A percentile compares a stretch with the other conserved stretches of the same genome.
These are phyloP conservation scores for Tillandsia leiboldiana DNA, from an alignment of 176 grass and related monocot genomes.

Conservation along the genomic window DNA sequence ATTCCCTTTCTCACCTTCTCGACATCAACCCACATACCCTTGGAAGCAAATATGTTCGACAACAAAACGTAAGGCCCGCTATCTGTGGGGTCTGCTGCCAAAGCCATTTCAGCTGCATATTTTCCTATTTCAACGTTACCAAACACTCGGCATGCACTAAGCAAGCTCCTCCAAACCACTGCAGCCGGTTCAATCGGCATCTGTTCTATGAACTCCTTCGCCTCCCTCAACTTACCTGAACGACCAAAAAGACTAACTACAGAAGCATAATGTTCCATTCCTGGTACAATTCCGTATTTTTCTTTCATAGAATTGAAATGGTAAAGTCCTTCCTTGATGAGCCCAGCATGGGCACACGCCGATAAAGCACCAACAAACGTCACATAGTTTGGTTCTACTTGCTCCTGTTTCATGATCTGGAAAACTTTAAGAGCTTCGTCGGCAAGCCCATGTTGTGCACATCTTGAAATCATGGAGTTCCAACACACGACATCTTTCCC, in stretches of 20 bases:
- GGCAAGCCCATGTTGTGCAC: conserved; percentile 53
- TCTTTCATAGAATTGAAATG: conserved; percentile 58
- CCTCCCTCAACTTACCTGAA: conserved; percentile 49
- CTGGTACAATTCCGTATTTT: conserved; percentile 46
- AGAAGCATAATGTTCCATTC: conserved; percentile 67
- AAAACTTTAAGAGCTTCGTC: conserved; percentile 60
- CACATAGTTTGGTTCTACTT: conserved; percentile 61
- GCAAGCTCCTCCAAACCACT: conserved; percentile 63
- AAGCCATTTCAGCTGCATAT: conserved; percentile 51
- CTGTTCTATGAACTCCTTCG: conserved; percentile 51
- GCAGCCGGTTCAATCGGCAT: conserved; percentile 57
- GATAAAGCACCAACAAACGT: conserved; percentile 67
- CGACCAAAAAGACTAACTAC: conserved; percentile 64
- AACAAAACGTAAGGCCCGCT: conserved; percentile 53
- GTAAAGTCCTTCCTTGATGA: conserved; percentile 46
- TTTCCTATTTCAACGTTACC: conserved; percentile 59
- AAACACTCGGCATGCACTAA: conserved; percentile 54
- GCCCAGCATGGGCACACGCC: conserved; percentile 68
- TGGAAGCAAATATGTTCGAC: conserved; percentile 77
- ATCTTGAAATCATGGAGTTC: conserved; percentile 82
- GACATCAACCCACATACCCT: conserved; percentile 62
- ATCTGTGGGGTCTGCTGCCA: conserved; percentile 45
- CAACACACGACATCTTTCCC: conserved; percentile 56
- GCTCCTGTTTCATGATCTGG: conserved; percentile 38
- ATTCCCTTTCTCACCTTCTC: conserved; percentile 47